Percentiles rank a stretch among this genome's conserved stretches.
Evolutionary conservation across 2,329 filamentous ascomycete genomes (phyloP).

Genomic region (Arachnomyces sp.): DNA sequence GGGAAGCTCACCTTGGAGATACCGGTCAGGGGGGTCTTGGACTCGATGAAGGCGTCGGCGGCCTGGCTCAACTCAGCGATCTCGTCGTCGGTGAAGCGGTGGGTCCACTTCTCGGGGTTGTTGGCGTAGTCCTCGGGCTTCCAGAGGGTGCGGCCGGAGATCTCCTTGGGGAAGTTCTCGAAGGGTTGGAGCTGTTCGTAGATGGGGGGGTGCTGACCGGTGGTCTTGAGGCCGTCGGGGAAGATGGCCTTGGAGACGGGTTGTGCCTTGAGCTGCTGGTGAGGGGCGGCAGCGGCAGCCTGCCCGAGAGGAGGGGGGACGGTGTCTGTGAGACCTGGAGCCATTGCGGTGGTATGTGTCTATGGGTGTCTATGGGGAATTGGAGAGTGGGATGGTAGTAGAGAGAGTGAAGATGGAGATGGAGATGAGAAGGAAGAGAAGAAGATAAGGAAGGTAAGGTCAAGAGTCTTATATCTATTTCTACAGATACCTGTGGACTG

Average conservation of each 20-base stretch:
- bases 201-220: constrained; percentile 64
- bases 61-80: constrained; percentile 57
- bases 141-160: constrained; percentile 67
- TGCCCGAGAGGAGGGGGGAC: too few relatives aligned
- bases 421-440: too few relatives aligned
- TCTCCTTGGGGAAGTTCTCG: constrained; percentile 60
- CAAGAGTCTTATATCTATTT: too few relatives aligned
- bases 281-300: constrained; percentile 1
- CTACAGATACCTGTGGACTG: too few relatives aligned
- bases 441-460: too few relatives aligned
- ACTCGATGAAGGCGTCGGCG: constrained; percentile 60
- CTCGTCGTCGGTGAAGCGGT: constrained; percentile 59
- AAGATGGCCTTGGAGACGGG: constrained; percentile 36
- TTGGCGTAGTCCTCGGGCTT: constrained; percentile 54
- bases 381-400: too few relatives aligned
- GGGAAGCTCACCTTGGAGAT: constrained; percentile 49
- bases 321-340: constrained; percentile 12
- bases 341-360: constrained; percentile 7
- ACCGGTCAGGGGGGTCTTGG: constrained; percentile 59
- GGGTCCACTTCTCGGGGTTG: constrained; percentile 62
- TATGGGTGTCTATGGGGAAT: too few relatives aligned
- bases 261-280: constrained; percentile 5
- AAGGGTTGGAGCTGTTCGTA: constrained; percentile 60
- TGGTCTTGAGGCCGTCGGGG: constrained; percentile 58
- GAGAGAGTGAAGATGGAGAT: too few relatives aligned